Evolutionary conservation across 2,329 filamentous ascomycete species (phyloP).

Genomic region (Cordyceps javanica): DNA sequence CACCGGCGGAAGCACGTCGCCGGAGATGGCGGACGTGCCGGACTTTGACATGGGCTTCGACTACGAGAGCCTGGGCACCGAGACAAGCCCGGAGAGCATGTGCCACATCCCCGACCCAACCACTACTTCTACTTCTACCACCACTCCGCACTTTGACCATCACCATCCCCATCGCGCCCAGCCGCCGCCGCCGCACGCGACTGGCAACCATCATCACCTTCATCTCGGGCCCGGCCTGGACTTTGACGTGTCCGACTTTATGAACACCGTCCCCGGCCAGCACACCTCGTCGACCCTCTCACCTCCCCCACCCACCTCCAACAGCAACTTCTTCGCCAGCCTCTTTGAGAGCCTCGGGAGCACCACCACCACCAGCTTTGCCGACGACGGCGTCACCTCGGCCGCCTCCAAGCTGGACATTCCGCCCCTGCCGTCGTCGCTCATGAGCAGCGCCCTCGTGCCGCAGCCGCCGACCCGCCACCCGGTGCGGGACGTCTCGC

Average conservation of each 20-base stretch:
- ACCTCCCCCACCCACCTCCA: neutral
- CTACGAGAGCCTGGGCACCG: conserved; percentile 25
- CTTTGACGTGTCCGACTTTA: conserved; percentile 12
- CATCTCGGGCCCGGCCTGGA: conserved; percentile 10
- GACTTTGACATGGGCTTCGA: conserved; percentile 34
- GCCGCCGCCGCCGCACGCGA: too few species aligned
- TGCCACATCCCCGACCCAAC: conserved; percentile 16
- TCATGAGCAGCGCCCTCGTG: conserved; percentile 15
- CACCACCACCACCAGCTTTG: conserved; percentile 14
- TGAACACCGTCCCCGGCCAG: neutral
- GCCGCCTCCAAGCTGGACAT: conserved; percentile 25
- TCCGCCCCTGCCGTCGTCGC: conserved; percentile 22
- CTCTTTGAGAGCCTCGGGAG: conserved; percentile 9
- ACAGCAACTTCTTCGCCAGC: neutral
- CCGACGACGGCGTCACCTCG: conserved; percentile 16
- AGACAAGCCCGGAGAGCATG: conserved; percentile 24
- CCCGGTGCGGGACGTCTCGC: conserved; percentile 26
- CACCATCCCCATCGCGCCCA: neutral
- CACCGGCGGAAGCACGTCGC: conserved; percentile 7
- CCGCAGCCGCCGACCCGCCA: conserved; percentile 5
- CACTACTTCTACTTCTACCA: too few species aligned
- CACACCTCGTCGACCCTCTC: neutral
- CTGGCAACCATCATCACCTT: neutral
- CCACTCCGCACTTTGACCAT: conserved; percentile 3
- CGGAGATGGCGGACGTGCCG: conserved; percentile 20